A percentile compares a stretch with the other conserved stretches of the same genome.
These are phyloP conservation scores for Lactarius indigo DNA, from an alignment of 768 basidiomycete species.

Conservation along the genomic window DNA sequence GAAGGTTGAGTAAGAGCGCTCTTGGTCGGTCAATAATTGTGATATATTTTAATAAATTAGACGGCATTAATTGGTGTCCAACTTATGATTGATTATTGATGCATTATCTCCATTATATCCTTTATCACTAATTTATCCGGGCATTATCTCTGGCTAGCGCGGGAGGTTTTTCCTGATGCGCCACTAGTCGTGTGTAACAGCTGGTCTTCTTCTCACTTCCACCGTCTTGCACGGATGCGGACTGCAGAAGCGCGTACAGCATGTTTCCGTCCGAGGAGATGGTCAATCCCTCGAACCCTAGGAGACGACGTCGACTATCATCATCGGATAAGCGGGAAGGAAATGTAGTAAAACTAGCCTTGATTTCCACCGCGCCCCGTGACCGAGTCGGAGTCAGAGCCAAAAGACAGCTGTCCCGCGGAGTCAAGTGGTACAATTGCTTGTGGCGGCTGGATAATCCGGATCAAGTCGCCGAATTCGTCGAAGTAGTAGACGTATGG, in stretches of 20 bases:
- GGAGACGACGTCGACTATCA: background rate
- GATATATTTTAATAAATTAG: too few relatives aligned
- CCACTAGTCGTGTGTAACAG: conserved; percentile 51
- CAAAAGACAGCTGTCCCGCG: conserved; percentile 49
- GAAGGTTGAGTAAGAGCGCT: conserved; percentile 96
- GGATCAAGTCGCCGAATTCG: conserved; percentile 44
- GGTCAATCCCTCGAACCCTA: conserved; percentile 61
- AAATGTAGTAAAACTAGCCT: conserved; percentile 33
- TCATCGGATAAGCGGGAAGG: background rate
- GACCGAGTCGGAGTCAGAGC: conserved; percentile 42
- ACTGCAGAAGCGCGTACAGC: conserved; percentile 61
- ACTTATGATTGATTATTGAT: too few relatives aligned
- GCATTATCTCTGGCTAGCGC: too few relatives aligned
- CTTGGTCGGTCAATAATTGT: too few relatives aligned
- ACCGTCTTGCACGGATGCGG: conserved; percentile 61
- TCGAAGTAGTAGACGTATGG: conserved; percentile 59
- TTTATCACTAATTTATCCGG: too few relatives aligned
- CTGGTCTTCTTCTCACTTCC: conserved; percentile 44
- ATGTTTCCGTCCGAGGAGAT: conserved; percentile 43
- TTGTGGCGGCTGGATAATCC: conserved; percentile 54
- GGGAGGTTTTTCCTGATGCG: too few relatives aligned
- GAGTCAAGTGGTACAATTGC: conserved; percentile 50
- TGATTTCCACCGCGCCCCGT: conserved; percentile 54
- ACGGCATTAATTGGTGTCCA: too few relatives aligned
- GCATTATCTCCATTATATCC: too few relatives aligned